Base-by-base conservation (phyloP, 495 filamentous ascomycete genomes). In the Podospora appendiculata region DNA sequence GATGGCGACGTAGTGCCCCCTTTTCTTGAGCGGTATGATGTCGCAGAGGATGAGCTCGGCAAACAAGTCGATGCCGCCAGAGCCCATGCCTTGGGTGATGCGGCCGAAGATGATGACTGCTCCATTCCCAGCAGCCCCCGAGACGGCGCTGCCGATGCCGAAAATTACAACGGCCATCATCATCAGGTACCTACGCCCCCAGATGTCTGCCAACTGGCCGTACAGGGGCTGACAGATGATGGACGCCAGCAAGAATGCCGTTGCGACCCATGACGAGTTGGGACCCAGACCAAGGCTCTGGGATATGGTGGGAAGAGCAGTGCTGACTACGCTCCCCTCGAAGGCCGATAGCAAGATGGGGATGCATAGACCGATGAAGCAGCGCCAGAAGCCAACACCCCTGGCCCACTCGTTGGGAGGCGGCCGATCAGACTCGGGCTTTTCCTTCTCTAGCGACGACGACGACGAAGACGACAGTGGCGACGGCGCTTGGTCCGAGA, bases 51-150 rank as follows among this genome's bases (percentile, higher is more conserved):
- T 68, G 17, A 70, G 50, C 52, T 68, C 64, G n/a, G 64, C 66
- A 45, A 66, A 68, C 45, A 69, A 51, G 18, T 68, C 66, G 40
- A 70, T 59, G 88, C 89, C 90, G 44, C 90, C 90, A 19, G 85
- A 88, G 6, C 89, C 90, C 18, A 85, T 69, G 45, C 90, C 90
- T 62, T 95, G 90, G 39, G 95, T 71, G 0, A 85, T 81, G 60
- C 90, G 72, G 9, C 88, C 90, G 1, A 79, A 74, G 43, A 95
- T 78, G 45, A 94, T 74, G 77, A 90, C 86, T 0, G 55, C 61
- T 6, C 67, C 64, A 38, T 48, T 67, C 3, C 49, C 55, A 8
- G 71, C 63, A 12, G 47, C 56, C 2, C 70, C 72, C 12, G 69
- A 65, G 16, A 80, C 61, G 6, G 69, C 68, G 9, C 72, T 70